phyloP scores from a whole-genome alignment of 352 stramenopile genomes.

The Phytophthora megakarya region DNA sequence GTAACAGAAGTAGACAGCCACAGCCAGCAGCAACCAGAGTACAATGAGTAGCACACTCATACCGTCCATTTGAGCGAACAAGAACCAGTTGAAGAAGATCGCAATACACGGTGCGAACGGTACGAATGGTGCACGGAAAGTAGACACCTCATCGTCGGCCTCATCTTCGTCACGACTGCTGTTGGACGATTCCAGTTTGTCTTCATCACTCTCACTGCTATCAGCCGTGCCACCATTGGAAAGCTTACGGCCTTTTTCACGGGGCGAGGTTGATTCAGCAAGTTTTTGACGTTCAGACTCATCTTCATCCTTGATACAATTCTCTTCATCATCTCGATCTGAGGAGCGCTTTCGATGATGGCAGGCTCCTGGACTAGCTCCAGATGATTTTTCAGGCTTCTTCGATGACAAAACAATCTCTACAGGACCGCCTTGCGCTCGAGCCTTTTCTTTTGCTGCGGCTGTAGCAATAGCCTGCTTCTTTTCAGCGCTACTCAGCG shows the following conservation, averaged over 20 bases:
- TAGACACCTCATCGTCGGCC: conserved; percentile 36
- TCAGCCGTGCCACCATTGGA: conserved; percentile 12
- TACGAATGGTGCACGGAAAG: conserved; percentile 73
- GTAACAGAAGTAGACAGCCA: conserved; percentile 74
- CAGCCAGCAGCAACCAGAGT: conserved; percentile 70
- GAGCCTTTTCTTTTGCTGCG: conserved; percentile 7
- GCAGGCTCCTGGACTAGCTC: not conserved
- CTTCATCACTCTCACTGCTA: conserved; percentile 26
- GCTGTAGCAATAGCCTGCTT: conserved; percentile 9
- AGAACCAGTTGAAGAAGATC: conserved; percentile 91
- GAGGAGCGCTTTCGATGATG: conserved; percentile 24
- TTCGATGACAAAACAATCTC: conserved; percentile 31
- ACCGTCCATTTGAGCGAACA: conserved; percentile 83
- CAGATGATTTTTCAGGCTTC: conserved; percentile 23
- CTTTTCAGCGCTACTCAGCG: conserved; percentile 54
- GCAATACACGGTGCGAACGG: conserved; percentile 79
- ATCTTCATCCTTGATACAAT: conserved; percentile 4
- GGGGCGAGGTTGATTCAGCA: conserved; percentile 2
- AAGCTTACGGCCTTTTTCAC: conserved; percentile 9
- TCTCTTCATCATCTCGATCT: conserved; percentile 22
- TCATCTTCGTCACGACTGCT: conserved; percentile 34
- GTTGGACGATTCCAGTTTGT: conserved; percentile 15
- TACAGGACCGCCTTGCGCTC: conserved; percentile 15
- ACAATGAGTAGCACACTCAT: conserved; percentile 66
- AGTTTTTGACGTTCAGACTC: not conserved